Percentiles rank a stretch among this genome's conserved stretches.
Evolutionary conservation across 176 grass and related monocot species (phyloP).

Genomic region (Lolium multiflorum): DNA sequence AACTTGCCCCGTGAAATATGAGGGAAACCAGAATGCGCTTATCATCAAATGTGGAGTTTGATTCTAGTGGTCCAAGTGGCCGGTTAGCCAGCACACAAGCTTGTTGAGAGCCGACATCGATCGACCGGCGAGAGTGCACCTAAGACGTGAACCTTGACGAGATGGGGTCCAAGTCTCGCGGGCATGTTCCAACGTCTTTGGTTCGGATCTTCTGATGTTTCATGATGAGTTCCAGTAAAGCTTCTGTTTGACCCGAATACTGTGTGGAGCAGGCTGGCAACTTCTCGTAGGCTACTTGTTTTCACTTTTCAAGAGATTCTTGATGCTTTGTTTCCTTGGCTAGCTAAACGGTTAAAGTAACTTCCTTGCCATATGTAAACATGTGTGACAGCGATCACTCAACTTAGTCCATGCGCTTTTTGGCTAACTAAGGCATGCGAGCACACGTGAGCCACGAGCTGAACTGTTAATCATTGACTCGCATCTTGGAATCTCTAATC

Average conservation of each 20-base stretch:
- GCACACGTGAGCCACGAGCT: neutral
- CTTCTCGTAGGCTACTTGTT: neutral
- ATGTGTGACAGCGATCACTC: neutral
- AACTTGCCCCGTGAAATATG: no score
- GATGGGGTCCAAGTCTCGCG: neutral
- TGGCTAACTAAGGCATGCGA: neutral
- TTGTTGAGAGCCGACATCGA: neutral
- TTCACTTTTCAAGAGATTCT: neutral
- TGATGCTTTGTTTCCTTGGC: neutral
- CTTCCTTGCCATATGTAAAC: neutral
- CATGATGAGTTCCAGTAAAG: slow-evolving; percentile 1
- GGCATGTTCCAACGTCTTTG: neutral
- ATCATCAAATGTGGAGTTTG: neutral
- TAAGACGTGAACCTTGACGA: neutral
- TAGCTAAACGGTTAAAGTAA: neutral
- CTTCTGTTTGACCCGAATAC: neutral
- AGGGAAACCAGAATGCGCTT: no score
- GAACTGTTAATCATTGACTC: neutral
- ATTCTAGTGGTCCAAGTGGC: neutral
- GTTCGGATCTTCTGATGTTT: neutral
- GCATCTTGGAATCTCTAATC: neutral
- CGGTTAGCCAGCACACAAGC: neutral
- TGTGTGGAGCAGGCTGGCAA: neutral
- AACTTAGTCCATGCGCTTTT: neutral
- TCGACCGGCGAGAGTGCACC: neutral